Evolutionary conservation across 2,329 filamentous ascomycete species (phyloP).

Genomic region (Hyphodiscus sp.): DNA sequence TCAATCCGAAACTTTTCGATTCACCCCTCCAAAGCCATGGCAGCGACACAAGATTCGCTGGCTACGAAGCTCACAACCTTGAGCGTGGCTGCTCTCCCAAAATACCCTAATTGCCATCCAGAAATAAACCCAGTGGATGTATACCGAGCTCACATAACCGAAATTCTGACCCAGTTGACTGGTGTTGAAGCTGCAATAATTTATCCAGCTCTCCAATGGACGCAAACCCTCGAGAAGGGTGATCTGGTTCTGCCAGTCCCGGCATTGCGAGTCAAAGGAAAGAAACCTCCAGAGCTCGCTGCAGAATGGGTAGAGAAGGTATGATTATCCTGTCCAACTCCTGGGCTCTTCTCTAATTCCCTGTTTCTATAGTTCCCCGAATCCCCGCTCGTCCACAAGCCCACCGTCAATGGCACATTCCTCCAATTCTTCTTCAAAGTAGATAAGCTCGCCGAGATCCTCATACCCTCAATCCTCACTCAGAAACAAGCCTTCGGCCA

Average conservation of each 20-base stretch:
- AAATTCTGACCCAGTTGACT: slow-evolving; percentile 60
- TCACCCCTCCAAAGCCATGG: slow-evolving; percentile 21
- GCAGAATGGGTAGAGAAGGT: slow-evolving; percentile 57
- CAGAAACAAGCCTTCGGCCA: slow-evolving; percentile 56
- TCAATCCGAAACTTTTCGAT: slow-evolving; percentile 12
- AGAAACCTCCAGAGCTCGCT: slow-evolving; percentile 57
- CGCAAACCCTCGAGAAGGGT: slow-evolving; percentile 71
- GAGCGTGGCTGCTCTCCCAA: slow-evolving; percentile 20
- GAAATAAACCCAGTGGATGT: slow-evolving; percentile 71
- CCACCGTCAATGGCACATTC: slow-evolving; percentile 59
- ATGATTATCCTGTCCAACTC: slow-evolving; percentile 6
- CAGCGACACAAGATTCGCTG: slow-evolving; percentile 11
- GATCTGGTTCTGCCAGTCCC: slow-evolving; percentile 74
- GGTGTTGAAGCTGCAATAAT: slow-evolving; percentile 66
- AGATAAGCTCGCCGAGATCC: slow-evolving; percentile 54
- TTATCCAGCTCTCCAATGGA: slow-evolving; percentile 73
- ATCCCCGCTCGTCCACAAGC: slow-evolving; percentile 64
- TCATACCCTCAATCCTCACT: slow-evolving; percentile 64
- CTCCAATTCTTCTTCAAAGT: slow-evolving; percentile 76
- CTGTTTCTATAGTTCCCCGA: slow-evolving; percentile 56
- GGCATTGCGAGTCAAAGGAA: slow-evolving; percentile 69
- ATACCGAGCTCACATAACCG: slow-evolving; percentile 70
- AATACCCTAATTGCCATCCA: slow-evolving; percentile 54
- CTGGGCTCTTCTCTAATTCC: slow-evolving; percentile 6
- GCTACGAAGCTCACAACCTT: slow-evolving; percentile 26